Percentiles rank a stretch among this genome's conserved stretches.
phyloP scores from a whole-genome alignment of 2,329 filamentous ascomycete genomes.

The Sporothrix brasiliensis region DNA sequence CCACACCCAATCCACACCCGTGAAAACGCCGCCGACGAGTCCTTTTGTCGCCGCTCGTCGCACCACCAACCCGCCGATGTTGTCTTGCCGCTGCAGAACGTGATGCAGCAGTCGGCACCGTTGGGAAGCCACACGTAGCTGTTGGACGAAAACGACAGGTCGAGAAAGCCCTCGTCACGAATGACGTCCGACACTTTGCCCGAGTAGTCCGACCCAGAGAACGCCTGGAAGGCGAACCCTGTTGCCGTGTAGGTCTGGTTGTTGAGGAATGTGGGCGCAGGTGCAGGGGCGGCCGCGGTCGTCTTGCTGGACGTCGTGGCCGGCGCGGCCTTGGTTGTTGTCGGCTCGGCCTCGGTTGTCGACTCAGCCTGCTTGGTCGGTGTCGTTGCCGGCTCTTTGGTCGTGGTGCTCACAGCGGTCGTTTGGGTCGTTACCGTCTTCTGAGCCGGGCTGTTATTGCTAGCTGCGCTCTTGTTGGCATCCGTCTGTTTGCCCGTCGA shows the following conservation, averaged over 20 bases:
- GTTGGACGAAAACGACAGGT: slow-evolving; percentile 35
- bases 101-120: slow-evolving; percentile 39
- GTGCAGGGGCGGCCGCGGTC: neutral
- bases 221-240: slow-evolving; percentile 43
- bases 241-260: slow-evolving; percentile 36
- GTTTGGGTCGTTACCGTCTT: neutral
- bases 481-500: neutral
- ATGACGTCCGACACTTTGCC: slow-evolving; percentile 39
- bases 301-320: neutral
- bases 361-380: neutral
- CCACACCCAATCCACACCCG: slow-evolving; percentile 32
- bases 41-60: slow-evolving; percentile 39
- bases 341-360: no score
- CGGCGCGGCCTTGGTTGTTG: neutral
- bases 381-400: slow-evolving; percentile 24
- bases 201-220: slow-evolving; percentile 37
- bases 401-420: neutral
- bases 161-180: slow-evolving; percentile 38
- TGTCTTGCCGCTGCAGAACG: slow-evolving; percentile 39
- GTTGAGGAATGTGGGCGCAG: slow-evolving; percentile 34
- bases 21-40: slow-evolving; percentile 13
- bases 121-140: slow-evolving; percentile 41
- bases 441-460: neutral
- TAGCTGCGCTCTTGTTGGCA: neutral
- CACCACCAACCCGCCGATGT: slow-evolving; percentile 40